Base-by-base conservation (phyloP, 2,329 filamentous ascomycete genomes). In the Acarospora socialis region DNA sequence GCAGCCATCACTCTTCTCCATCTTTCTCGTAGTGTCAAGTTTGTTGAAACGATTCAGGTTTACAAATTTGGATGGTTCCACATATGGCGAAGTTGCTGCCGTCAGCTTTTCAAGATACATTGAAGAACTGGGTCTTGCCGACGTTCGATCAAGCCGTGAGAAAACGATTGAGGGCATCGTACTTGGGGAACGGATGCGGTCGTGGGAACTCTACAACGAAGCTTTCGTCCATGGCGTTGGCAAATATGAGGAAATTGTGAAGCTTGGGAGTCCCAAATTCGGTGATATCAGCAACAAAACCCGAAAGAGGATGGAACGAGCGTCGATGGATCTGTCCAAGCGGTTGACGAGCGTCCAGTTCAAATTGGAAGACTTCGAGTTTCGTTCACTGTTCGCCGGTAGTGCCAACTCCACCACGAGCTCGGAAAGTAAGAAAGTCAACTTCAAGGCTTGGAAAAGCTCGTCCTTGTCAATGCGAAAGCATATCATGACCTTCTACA, bases 191-290 rank as follows among this genome's bases (percentile, higher is more conserved):
- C 71, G 72, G 21, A 81, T 95, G 74, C 76, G 77, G 36, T 92
- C 72, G 28, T 71, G 77, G 46, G 68, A 76, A 5, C 66, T 98
- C 2, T 95, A 92, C 56, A 82, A 81, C 36, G 84, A 94, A 54
- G 83, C 82, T 0, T 95, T 94, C 48, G 75, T 84, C 4, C 90
- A 95, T 53, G 83, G 77, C 1, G 83, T 81, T 7, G 90, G 87
- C 30, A 92, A 90, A 54, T 82, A 69, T 40, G 65, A 87, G 37
- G 70, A 81, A 13, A 66, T 83, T 19, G 72, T 84, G 37, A 66
- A 74, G 33, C 57, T 84, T 28, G 69, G 73, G 25, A 75, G 73
- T 30, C 70, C 74, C 0, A 70, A 90, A 28, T 86, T 74, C 52
- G 61, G 66, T 16, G 63, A 79, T 46, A 70, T 95, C 24, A 81